A percentile compares a stretch with the other conserved stretches of the same genome.
Evolutionary conservation across 805 yeast genomes (phyloP).

Genomic region (Candida odintsovae): DNA sequence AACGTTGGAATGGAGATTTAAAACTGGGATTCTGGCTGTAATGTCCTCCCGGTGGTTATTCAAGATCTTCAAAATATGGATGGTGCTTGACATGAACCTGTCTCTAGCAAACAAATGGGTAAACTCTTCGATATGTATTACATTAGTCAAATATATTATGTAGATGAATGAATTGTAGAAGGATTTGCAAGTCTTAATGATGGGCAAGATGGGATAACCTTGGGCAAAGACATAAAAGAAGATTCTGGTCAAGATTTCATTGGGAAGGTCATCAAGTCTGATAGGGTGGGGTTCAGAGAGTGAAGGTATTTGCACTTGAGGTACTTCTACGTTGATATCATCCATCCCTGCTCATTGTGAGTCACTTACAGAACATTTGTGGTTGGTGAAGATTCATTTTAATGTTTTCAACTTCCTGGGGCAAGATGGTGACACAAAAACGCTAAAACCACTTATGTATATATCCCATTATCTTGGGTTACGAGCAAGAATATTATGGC

Average conservation of each 20-base stretch:
- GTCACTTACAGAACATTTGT: background rate
- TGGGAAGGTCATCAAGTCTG: conserved; percentile 10
- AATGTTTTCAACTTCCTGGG: background rate
- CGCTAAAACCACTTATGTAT: too few relatives aligned
- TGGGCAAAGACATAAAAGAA: conserved; percentile 3
- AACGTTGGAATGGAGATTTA: conserved; percentile 6
- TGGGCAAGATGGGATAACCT: conserved; percentile 8
- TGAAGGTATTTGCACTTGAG: background rate
- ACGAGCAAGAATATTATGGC: too few relatives aligned
- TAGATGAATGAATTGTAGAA: conserved; percentile 7
- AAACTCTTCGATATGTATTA: conserved; percentile 5
- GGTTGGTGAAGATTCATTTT: background rate
- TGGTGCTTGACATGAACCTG: background rate
- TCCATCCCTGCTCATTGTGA: background rate
- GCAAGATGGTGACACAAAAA: background rate
- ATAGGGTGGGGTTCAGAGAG: background rate
- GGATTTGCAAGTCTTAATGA: conserved; percentile 8
- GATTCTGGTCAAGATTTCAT: conserved; percentile 12
- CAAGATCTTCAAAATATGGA: conserved; percentile 1
- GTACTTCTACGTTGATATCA: background rate
- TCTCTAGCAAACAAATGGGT: background rate
- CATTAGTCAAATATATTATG: conserved; percentile 11
- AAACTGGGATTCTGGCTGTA: background rate
- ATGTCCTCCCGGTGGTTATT: background rate
- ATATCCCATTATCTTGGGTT: too few relatives aligned